These are phyloP conservation scores for Astrephomene gubernaculifera DNA, from an alignment of 139 green algal species.

Conservation along the genomic window DNA sequence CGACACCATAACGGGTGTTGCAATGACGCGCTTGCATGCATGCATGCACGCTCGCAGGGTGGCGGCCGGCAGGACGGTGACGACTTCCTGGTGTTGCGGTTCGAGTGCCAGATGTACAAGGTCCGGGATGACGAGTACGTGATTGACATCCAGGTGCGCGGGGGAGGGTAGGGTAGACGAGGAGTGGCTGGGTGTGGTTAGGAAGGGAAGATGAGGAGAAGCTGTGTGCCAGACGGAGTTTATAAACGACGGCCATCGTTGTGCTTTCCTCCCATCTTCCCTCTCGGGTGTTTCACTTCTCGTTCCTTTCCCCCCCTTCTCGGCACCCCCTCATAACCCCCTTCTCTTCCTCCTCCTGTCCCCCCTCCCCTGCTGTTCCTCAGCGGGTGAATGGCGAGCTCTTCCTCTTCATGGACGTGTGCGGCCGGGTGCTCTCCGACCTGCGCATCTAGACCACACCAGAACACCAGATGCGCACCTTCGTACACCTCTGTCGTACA, in stretches of 20 bases:
- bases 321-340: background rate
- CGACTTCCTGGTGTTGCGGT: constrained; percentile 68
- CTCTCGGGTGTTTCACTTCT: background rate
- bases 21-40: too few relatives aligned
- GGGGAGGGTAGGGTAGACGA: too few relatives aligned
- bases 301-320: background rate
- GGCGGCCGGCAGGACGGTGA: background rate
- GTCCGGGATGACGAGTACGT: constrained; percentile 94
- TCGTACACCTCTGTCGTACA: too few relatives aligned
- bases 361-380: background rate
- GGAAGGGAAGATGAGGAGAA: too few relatives aligned
- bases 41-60: too few relatives aligned
- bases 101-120: constrained; percentile 98
- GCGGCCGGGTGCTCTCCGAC: constrained; percentile 72
- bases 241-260: too few relatives aligned
- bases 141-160: constrained; percentile 90
- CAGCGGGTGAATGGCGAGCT: constrained; percentile 84
- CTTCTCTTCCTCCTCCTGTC: background rate
- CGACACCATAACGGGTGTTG: too few relatives aligned
- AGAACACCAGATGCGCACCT: too few relatives aligned
- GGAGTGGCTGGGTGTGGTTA: too few relatives aligned
- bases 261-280: background rate
- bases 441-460: constrained; percentile 59
- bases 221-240: too few relatives aligned
- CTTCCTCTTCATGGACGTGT: constrained; percentile 91